Evolutionary conservation across 768 basidiomycete genomes (phyloP).

Genomic region (Pleurotus djamor): DNA sequence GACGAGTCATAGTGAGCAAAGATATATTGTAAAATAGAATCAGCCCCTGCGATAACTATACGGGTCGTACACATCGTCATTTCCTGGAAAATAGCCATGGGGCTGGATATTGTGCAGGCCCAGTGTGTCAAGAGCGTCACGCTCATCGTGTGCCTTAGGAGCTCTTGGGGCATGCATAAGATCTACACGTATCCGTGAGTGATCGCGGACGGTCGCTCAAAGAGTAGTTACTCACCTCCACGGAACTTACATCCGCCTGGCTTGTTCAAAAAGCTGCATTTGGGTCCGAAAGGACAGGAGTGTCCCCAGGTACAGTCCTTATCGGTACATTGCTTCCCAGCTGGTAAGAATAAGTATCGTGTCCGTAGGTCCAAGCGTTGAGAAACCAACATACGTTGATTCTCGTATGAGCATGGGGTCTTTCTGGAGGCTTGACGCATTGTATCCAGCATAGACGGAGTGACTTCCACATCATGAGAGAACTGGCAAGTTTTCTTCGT

Average conservation of each 20-base stretch:
- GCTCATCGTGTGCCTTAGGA: not conserved
- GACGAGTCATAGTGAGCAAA: too few relatives aligned
- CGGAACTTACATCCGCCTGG: slow-evolving; percentile 29
- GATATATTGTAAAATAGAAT: too few relatives aligned
- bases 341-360: not conserved
- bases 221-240: slow-evolving; percentile 21
- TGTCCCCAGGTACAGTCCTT: slow-evolving; percentile 32
- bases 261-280: slow-evolving; percentile 25
- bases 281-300: slow-evolving; percentile 30
- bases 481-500: slow-evolving; percentile 22
- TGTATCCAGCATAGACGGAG: slow-evolving; percentile 26
- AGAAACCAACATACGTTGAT: slow-evolving; percentile 25
- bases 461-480: slow-evolving; percentile 36
- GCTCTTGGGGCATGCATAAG: not conserved
- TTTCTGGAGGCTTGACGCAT: slow-evolving; percentile 37
- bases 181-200: not conserved
- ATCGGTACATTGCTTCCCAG: slow-evolving; percentile 19
- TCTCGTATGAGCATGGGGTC: slow-evolving; percentile 33
- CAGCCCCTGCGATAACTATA: too few relatives aligned
- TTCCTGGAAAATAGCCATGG: not conserved
- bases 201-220: too few relatives aligned
- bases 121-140: not conserved
- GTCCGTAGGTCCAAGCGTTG: not conserved
- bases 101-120: slow-evolving; percentile 1
- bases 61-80: not conserved